phyloP scores from a whole-genome alignment of 2,329 filamentous ascomycete genomes.

The Cryphonectria japonica region DNA sequence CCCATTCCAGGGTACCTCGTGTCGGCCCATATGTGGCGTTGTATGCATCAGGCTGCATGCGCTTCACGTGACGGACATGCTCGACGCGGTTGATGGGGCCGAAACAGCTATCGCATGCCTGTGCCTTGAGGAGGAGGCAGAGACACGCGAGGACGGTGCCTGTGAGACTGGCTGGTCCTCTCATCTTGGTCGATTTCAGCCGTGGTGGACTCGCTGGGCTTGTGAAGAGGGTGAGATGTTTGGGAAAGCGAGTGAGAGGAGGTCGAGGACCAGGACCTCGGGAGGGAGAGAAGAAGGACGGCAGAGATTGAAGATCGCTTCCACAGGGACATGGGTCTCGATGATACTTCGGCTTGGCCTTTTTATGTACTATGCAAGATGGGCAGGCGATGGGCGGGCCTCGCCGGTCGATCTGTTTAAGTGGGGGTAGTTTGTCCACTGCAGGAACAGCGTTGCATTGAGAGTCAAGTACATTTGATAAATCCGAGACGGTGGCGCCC shows the following conservation, averaged over 20 bases:
- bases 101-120: slow-evolving; percentile 48
- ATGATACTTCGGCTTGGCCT: neutral
- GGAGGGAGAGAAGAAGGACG: too few relatives aligned
- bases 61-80: slow-evolving; percentile 52
- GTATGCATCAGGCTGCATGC: slow-evolving; percentile 51
- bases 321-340: too few relatives aligned
- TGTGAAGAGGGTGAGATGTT: neutral
- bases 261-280: neutral
- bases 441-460: neutral
- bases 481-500: neutral
- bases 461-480: neutral
- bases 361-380: neutral
- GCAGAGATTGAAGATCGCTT: too few relatives aligned
- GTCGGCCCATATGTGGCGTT: slow-evolving; percentile 49
- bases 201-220: neutral
- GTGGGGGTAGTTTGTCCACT: neutral
- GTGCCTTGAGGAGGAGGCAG: slow-evolving; percentile 22
- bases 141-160: slow-evolving; percentile 29
- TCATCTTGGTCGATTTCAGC: slow-evolving; percentile 21
- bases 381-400: neutral
- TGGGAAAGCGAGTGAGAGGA: neutral
- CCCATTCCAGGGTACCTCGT: slow-evolving; percentile 57
- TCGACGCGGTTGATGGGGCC: slow-evolving; percentile 46
- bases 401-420: neutral
- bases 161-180: slow-evolving; percentile 17